A percentile compares a stretch with the other conserved stretches of the same genome.
Evolutionary conservation across 345 rosid genomes (phyloP).

Genomic region (Hibiscus mutabilis): DNA sequence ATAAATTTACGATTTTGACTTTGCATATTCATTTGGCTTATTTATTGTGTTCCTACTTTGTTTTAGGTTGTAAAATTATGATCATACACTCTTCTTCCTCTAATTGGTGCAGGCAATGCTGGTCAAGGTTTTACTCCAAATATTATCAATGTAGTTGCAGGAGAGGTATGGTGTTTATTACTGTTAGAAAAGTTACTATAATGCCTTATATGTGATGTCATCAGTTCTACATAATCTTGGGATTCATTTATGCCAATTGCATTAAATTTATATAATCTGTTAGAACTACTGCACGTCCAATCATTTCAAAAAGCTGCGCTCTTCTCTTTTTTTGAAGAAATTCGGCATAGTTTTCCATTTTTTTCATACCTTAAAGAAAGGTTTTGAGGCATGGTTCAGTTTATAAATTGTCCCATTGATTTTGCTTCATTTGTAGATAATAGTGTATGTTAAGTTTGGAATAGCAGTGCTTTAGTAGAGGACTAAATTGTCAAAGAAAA

Average conservation of each 20-base stretch:
- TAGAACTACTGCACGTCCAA: not conserved
- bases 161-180: constrained; percentile 54
- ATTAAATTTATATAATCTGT: not conserved
- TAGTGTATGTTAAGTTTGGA: not conserved
- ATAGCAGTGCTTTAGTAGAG: not conserved
- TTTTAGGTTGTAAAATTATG: not conserved
- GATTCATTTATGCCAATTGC: not conserved
- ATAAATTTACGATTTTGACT: not conserved
- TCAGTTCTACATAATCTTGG: too few species aligned
- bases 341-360: not conserved
- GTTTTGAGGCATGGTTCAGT: not conserved
- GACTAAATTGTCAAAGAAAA: not conserved
- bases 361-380: not conserved
- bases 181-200: not conserved
- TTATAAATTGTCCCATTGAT: not conserved
- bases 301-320: not conserved
- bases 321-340: not conserved
- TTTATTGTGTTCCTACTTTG: not conserved
- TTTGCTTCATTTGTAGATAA: not conserved
- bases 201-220: not conserved
- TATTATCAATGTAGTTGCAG: constrained; percentile 61
- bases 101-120: constrained; percentile 47
- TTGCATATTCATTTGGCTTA: not conserved
- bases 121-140: constrained; percentile 80
- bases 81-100: not conserved